Percentiles rank a stretch among this genome's conserved stretches.
These are phyloP conservation scores for Neoarthrinium moseri DNA, from an alignment of 2,329 filamentous ascomycete species.

Conservation along the genomic window DNA sequence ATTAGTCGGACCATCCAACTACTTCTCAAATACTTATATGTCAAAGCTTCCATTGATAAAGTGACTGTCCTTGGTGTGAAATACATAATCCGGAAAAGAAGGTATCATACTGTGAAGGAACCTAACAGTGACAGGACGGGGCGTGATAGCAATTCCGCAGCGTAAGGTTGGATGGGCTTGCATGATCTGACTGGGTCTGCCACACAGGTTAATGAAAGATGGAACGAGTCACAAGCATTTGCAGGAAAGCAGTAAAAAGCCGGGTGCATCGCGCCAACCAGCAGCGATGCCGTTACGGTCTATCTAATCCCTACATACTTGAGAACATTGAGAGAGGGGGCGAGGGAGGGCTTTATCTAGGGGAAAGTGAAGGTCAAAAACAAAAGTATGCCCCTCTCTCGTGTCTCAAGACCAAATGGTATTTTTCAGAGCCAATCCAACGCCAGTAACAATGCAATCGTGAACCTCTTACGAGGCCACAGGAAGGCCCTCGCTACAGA, in stretches of 20 bases:
- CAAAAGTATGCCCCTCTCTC: neutral
- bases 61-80: too few relatives aligned
- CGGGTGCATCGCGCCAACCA: constrained; percentile 9
- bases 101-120: too few relatives aligned
- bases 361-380: neutral
- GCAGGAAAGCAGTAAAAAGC: neutral
- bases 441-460: constrained; percentile 8
- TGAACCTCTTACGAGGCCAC: constrained; percentile 3
- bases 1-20: too few relatives aligned
- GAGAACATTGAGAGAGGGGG: neutral
- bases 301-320: constrained; percentile 9
- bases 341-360: neutral
- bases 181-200: too few relatives aligned
- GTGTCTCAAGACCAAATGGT: constrained; percentile 6
- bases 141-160: too few relatives aligned
- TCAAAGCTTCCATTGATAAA: too few relatives aligned
- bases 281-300: constrained; percentile 9
- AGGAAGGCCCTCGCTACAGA: neutral
- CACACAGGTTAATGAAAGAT: too few relatives aligned
- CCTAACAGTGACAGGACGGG: too few relatives aligned
- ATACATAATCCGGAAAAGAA: too few relatives aligned
- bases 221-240: neutral
- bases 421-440: constrained; percentile 5
- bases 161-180: too few relatives aligned
- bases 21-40: too few relatives aligned